Percentiles rank a stretch among this genome's conserved stretches.
phyloP scores from a whole-genome alignment of 768 basidiomycete genomes.

The Tephrocybe sp. region DNA sequence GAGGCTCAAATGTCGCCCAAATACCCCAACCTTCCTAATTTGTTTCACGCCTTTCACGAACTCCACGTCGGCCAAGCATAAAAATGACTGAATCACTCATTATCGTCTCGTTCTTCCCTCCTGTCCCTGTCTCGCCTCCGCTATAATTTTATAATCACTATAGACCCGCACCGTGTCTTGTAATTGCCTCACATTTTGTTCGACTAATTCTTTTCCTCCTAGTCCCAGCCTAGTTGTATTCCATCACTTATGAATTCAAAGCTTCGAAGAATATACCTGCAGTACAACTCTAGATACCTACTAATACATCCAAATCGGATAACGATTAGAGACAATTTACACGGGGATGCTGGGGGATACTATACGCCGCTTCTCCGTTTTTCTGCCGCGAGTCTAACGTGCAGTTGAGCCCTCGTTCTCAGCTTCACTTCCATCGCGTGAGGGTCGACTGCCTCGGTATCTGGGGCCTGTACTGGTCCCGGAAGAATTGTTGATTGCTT shows the following conservation, averaged over 20 bases:
- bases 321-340: neutral
- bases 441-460: slow-evolving; percentile 15
- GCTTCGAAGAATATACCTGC: neutral
- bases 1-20: neutral
- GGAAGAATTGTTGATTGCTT: neutral
- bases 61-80: slow-evolving; percentile 11
- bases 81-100: slow-evolving; percentile 10
- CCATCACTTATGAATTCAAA: neutral
- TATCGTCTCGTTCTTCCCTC: slow-evolving; percentile 10
- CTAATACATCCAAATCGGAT: neutral
- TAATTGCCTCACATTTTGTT: slow-evolving; percentile 5
- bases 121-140: neutral
- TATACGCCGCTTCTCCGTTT: slow-evolving; percentile 24
- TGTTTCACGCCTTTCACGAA: slow-evolving; percentile 18
- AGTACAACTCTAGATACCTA: slow-evolving; percentile 6
- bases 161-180: neutral
- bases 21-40: slow-evolving; percentile 3
- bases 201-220: slow-evolving; percentile 1
- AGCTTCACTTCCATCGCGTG: slow-evolving; percentile 41
- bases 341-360: neutral
- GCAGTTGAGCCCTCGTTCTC: slow-evolving; percentile 48
- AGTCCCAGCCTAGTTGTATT: slow-evolving; percentile 7
- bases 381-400: slow-evolving; percentile 46
- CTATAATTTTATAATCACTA: slow-evolving; percentile 6
- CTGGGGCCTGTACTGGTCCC: neutral